Base-by-base conservation (phyloP, 345 rosid genomes). In the Gossypium australe region DNA sequence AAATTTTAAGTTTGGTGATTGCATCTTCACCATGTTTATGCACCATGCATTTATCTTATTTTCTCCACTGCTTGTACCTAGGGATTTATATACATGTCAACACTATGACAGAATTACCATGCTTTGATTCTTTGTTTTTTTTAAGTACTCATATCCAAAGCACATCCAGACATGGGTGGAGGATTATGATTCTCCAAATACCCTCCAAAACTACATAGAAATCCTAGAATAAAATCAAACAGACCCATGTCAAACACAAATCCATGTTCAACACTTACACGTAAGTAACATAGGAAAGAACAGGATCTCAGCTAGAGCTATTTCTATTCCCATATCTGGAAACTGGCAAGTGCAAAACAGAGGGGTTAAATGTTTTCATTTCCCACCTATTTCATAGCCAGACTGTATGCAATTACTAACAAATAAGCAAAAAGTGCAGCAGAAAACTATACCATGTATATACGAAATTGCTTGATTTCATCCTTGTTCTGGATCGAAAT, bases 401-500 rank as follows among this genome's bases (percentile, higher is more conserved):
- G 45, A 61, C 18, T 24, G 16, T 41, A 25, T 4, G 41, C 41
- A 18, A 34, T 71, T 59, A 59, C 16, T 3, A 18, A 17, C 47
- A 73, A 48, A 67, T 12, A 79, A 55, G 57, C 12, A 49, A 38
- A 59, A 79, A 67, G 70, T 44, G 64, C n/a, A 20, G 17, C 67
- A 60, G 9, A 47, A 12, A 56, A 58, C 76, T 49, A 57, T 88
- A 94, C 97, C 87, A 81, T 85, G 80, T 64, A 94, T 5, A 90
- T 76, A 65, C 97, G 92, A 73, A 82, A 86, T 62, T 83, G 88
- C 83, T 88, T 88, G 43, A 49, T 20, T 58, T 77, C 98, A 58
- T 84, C 88, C 84, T 89, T 88, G 80, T 84, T 93, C 86, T 92
- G 97, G 65, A 94, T 66, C 0, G 92, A 80, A 72, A 92, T 73